These are phyloP conservation scores for Fusarium annulatum DNA, from an alignment of 2,329 filamentous ascomycete genomes.

Conservation along the genomic window DNA sequence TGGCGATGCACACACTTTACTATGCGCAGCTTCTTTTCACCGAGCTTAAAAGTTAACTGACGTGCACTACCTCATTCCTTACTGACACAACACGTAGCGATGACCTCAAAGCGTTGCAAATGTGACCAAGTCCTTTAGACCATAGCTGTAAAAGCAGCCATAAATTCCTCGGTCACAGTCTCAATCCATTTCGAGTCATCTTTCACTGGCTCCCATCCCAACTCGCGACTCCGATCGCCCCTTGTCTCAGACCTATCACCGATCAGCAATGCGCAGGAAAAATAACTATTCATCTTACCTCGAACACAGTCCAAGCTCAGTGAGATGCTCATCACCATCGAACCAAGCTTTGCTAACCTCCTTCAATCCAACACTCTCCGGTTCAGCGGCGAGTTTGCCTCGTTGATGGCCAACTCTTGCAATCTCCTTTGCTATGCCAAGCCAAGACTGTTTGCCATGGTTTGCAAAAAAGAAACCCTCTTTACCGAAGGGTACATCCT, in stretches of 20 bases:
- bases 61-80: no score
- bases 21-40: no score
- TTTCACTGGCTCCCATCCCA: constrained; percentile 1
- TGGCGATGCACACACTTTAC: no score
- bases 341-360: constrained; percentile 2
- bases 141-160: not conserved
- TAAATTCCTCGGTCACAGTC: constrained; percentile 3
- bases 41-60: no score
- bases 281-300: not conserved
- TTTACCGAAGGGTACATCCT: not conserved
- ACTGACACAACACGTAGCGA: no score
- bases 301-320: constrained; percentile 5
- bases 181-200: constrained; percentile 3
- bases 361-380: not conserved
- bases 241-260: not conserved
- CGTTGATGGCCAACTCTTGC: not conserved
- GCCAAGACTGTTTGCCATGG: not conserved
- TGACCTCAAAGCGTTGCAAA: not conserved
- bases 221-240: not conserved
- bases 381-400: not conserved
- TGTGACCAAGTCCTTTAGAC: no score
- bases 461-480: constrained; percentile 6
- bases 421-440: constrained; percentile 1
- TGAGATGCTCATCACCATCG: not conserved
- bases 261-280: rapidly evolving